Base-by-base conservation (phyloP, 352 stramenopile genomes). In the Globisporangium cederbergense region DNA sequence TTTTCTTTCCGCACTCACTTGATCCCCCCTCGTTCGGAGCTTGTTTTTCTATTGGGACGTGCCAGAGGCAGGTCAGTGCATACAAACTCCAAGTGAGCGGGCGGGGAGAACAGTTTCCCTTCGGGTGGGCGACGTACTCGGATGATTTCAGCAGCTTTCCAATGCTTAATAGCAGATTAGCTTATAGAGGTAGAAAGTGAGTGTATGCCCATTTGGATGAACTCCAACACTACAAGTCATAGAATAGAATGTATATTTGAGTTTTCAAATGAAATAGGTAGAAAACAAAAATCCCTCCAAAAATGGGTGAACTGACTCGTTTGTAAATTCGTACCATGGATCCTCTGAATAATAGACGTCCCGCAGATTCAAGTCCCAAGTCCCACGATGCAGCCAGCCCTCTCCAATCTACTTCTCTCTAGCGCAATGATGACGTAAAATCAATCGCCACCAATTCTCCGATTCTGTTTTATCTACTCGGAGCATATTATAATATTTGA, bases 81-180 rank as follows among this genome's bases (percentile, higher is more conserved):
- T 60, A 60, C 54, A 60, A 60, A 60, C 11, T 22, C 4, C 54
- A 49, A 60, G 54, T 60, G 11, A 30, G 4, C 1, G 3, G 11
- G 16, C 32, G n/a, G 9, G 11, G 53, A 13, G 36, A 50, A 60
- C 53, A 22, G 34, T 46, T 46, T n/a, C 40, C 13, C 43, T 49
- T 22, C 43, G 43, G 43, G 18, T 49, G 43, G 43, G 43, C 43
- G 43, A 49, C 43, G 16, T 49, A 49, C 43, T 49, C 43, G 43
- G 43, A 49, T 49, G 43, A 49, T 49, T 22, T 47, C 4, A 22
- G 5, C 4, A 49, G 0, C 43, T 49, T 49, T 49, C 43, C 9
- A 49, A 22, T 13, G 22, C 10, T 49, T 46, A 4, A 18, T 28
- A 2, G 3, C 8, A 20, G 18, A 20, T 10, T 10, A 16, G 32